Evolutionary conservation across 2,329 filamentous ascomycete species (phyloP).

Genomic region (Magnaporthiopsis poae): DNA sequence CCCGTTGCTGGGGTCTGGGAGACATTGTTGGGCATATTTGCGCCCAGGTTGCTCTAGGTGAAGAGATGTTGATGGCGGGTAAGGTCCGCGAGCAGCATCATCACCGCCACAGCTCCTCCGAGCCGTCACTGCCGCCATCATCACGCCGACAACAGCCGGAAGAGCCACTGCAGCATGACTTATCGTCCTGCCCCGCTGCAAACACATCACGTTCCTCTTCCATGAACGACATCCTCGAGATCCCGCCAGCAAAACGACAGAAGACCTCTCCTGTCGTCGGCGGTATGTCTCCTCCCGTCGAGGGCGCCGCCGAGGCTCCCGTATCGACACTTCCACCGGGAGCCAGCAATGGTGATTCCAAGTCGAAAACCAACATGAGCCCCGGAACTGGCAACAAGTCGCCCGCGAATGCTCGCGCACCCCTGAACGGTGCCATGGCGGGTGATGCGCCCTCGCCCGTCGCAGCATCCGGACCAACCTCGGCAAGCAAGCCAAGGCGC

Average conservation of each 20-base stretch:
- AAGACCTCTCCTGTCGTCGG: slow-evolving; percentile 13
- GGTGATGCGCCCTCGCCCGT: slow-evolving; percentile 1
- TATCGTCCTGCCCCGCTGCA: slow-evolving; percentile 13
- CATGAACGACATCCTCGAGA: slow-evolving; percentile 17
- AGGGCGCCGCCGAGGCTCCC: neutral
- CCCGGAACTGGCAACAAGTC: slow-evolving; percentile 3
- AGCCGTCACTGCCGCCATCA: slow-evolving; percentile 1
- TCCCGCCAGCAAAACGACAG: slow-evolving; percentile 20
- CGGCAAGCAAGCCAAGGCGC: slow-evolving; percentile 59
- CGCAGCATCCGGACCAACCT: slow-evolving; percentile 9
- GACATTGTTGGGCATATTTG: slow-evolving; percentile 22
- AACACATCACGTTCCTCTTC: slow-evolving; percentile 22
- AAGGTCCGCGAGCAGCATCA: slow-evolving; percentile 27
- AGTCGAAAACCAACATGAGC: neutral
- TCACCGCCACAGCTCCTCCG: slow-evolving; percentile 5
- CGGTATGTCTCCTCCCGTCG: slow-evolving; percentile 2
- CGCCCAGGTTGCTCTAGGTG: slow-evolving; percentile 22
- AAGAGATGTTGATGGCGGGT: slow-evolving; percentile 25
- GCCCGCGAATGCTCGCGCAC: slow-evolving; percentile 11
- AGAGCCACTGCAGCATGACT: neutral
- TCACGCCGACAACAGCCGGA: neutral
- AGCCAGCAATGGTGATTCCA: neutral
- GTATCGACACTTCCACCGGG: neutral
- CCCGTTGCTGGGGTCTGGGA: slow-evolving; percentile 27
- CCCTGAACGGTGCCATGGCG: neutral